phyloP scores from a whole-genome alignment of 2,329 filamentous ascomycete genomes.

The Coniochaeta hoffmannii region DNA sequence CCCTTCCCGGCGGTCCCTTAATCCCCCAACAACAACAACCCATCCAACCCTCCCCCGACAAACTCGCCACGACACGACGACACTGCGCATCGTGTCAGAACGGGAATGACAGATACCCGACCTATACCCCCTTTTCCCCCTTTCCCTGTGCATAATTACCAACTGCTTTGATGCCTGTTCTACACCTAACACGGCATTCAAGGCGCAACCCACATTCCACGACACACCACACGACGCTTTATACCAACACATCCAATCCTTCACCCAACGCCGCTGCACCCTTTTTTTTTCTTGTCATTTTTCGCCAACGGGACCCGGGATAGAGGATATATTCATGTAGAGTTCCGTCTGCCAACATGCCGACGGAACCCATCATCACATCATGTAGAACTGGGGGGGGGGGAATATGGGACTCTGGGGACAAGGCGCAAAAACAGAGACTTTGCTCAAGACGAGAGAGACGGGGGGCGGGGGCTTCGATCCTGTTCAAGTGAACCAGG shows the following conservation, averaged over 20 bases:
- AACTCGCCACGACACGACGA: conserved; percentile 6
- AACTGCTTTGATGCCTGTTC: conserved; percentile 1
- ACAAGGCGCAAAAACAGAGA: neutral
- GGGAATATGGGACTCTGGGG: conserved; percentile 3
- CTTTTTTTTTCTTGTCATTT: conserved; percentile 10
- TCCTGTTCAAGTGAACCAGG: conserved; percentile 15
- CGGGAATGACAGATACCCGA: neutral
- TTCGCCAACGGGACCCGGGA: conserved; percentile 12
- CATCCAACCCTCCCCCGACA: no score
- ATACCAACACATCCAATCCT: conserved; percentile 6
- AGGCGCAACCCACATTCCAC: conserved; percentile 11
- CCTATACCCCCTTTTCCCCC: neutral
- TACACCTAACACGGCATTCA: conserved; percentile 8
- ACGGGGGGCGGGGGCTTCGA: conserved; percentile 4
- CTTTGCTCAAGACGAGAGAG: neutral
- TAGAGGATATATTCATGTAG: conserved; percentile 1
- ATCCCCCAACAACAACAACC: neutral
- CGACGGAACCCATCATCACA: conserved; percentile 11
- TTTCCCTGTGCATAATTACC: neutral
- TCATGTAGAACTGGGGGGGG: conserved; percentile 17
- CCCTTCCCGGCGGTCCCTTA: neutral
- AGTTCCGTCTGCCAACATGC: neutral
- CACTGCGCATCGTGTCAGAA: neutral
- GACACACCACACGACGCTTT: conserved; percentile 15
- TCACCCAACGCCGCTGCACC: conserved; percentile 12